phyloP scores from a whole-genome alignment of 176 grass and related monocot genomes.

The Tillandsia fasciculata region DNA sequence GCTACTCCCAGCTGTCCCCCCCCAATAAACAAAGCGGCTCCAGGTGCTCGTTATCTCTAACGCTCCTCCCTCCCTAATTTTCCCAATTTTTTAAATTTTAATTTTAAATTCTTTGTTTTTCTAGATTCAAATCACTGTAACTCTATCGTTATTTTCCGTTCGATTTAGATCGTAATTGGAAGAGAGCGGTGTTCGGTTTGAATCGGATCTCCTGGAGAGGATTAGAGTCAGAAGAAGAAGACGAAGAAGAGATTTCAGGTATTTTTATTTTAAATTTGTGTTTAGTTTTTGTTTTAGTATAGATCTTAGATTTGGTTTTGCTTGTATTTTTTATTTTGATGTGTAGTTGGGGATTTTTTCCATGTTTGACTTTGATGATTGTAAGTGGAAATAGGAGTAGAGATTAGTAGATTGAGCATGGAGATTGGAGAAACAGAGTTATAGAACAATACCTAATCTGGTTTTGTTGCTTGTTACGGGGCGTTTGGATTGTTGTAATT shows the following conservation, averaged over 20 bases:
- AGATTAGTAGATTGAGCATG: too few species aligned
- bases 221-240: not conserved
- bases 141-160: not conserved
- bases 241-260: not conserved
- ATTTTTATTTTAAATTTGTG: not conserved
- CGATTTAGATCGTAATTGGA: not conserved
- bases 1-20: not conserved
- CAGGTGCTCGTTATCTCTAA: not conserved
- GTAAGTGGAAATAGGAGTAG: too few species aligned
- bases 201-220: not conserved
- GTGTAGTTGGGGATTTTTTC: too few species aligned
- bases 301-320: not conserved
- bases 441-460: too few species aligned
- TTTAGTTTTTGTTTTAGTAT: not conserved
- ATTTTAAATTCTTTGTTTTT: not conserved
- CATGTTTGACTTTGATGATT: too few species aligned
- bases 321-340: too few species aligned
- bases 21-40: not conserved
- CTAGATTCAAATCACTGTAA: not conserved
- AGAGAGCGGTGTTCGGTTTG: not conserved
- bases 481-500: too few species aligned
- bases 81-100: not conserved
- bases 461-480: too few species aligned
- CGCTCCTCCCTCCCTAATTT: not conserved
- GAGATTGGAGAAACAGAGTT: too few species aligned